Evolutionary conservation across 768 basidiomycete genomes (phyloP).

Genomic region (Russula virescens): DNA sequence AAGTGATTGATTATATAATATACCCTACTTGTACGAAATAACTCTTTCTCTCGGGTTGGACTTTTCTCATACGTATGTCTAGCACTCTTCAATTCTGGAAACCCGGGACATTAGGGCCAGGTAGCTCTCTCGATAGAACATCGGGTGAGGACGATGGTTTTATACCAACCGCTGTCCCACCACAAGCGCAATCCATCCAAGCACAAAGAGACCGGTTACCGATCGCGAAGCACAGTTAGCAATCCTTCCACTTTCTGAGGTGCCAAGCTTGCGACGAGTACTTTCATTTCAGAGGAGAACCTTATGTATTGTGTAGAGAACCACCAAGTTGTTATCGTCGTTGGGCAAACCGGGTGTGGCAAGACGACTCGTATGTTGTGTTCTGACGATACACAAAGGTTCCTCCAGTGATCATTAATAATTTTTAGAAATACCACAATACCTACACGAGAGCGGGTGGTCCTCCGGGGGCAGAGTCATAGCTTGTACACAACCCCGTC

Average conservation of each 20-base stretch:
- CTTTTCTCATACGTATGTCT: constrained; percentile 33
- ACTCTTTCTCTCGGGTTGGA: too few species aligned
- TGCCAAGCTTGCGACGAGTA: not conserved
- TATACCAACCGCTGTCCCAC: constrained; percentile 56
- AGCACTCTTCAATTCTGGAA: constrained; percentile 75
- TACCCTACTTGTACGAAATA: not conserved
- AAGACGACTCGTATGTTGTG: constrained; percentile 86
- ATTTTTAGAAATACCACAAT: constrained; percentile 84
- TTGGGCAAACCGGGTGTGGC: constrained; percentile 94
- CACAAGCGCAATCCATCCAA: constrained; percentile 55
- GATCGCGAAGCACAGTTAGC: constrained; percentile 82
- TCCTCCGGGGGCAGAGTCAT: constrained; percentile 75
- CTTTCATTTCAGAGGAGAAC: constrained; percentile 50
- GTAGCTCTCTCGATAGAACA: constrained; percentile 81
- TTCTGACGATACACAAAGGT: not conserved
- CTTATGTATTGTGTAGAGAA: constrained; percentile 81
- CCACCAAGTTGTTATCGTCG: constrained; percentile 78
- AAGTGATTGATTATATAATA: constrained; percentile 17
- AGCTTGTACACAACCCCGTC: constrained; percentile 87
- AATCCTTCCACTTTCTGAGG: not conserved
- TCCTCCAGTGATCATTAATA: not conserved
- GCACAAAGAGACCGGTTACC: constrained; percentile 78
- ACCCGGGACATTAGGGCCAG: constrained; percentile 78
- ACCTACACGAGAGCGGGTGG: constrained; percentile 92
- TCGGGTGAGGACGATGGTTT: constrained; percentile 70